Conservation (phyloP, 306 rosid species). For the Leucaena leucocephala region DNA sequence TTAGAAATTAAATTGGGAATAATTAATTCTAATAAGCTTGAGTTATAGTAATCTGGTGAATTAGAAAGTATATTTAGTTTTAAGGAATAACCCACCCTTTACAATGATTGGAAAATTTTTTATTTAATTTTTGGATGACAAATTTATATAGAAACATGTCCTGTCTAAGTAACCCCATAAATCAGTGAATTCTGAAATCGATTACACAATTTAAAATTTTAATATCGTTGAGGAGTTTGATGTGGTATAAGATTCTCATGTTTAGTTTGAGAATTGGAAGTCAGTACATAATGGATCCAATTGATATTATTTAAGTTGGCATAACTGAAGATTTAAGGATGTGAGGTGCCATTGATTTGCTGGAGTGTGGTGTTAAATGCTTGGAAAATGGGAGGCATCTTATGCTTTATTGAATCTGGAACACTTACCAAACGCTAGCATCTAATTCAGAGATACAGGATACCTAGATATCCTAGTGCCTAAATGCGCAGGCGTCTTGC, state of each 20-base stretch:
- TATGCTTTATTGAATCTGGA: too few relatives aligned
- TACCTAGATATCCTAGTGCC: too few relatives aligned
- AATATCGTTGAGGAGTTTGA: neutral
- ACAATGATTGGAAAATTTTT: neutral
- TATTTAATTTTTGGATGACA: neutral
- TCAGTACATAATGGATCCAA: too few relatives aligned
- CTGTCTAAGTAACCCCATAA: constrained; percentile 2
- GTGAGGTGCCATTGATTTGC: too few relatives aligned
- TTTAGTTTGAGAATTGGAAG: too few relatives aligned
- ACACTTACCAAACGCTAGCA: too few relatives aligned
- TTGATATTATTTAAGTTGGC: too few relatives aligned
- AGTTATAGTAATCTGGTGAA: neutral
- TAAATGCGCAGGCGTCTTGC: too few relatives aligned
- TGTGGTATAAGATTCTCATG: neutral
- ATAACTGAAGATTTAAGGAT: too few relatives aligned
- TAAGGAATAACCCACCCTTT: neutral
- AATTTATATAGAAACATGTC: neutral
- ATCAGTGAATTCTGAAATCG: constrained; percentile 10
- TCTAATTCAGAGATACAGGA: too few relatives aligned
- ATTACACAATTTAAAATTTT: neutral
- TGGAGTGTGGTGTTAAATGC: too few relatives aligned
- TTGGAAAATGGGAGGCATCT: too few relatives aligned
- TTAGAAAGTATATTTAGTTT: neutral
- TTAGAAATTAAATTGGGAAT: neutral
- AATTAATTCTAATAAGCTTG: neutral